Conservation (phyloP, 2,329 filamentous ascomycete genomes). For the Exophiala oligosperma region DNA sequence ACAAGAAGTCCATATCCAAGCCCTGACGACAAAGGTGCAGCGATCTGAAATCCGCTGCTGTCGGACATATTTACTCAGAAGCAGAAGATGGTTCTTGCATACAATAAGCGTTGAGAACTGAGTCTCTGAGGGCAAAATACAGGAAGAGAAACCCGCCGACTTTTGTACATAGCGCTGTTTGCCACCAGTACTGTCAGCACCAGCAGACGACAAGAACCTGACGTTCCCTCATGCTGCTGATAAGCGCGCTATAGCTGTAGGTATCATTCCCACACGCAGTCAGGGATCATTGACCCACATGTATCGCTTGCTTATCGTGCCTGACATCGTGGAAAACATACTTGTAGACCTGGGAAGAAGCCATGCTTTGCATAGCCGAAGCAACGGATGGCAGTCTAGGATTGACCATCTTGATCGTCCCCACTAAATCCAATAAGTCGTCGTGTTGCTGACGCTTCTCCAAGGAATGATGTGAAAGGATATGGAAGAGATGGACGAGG, state of each 20-base stretch:
- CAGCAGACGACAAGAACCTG: background rate
- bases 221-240: background rate
- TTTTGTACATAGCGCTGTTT: background rate
- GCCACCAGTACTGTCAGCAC: background rate
- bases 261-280: background rate
- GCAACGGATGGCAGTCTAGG: no score
- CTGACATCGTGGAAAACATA: background rate
- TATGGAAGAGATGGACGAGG: no score
- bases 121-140: no score
- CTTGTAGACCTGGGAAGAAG: background rate
- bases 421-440: no score
- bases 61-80: background rate
- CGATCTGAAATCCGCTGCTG: constrained; percentile 16
- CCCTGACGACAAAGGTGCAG: constrained; percentile 30
- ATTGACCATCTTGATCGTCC: no score
- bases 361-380: background rate
- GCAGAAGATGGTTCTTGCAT: background rate
- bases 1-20: constrained; percentile 53
- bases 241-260: background rate
- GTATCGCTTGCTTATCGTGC: background rate
- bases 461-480: no score
- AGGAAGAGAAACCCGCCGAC: background rate
- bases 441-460: no score
- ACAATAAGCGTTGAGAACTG: no score
- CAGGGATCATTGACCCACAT: background rate